A percentile compares a stretch with the other conserved stretches of the same genome.
Evolutionary conservation across 2,329 filamentous ascomycete species (phyloP).

Genomic region (Colletotrichum destructivum): DNA sequence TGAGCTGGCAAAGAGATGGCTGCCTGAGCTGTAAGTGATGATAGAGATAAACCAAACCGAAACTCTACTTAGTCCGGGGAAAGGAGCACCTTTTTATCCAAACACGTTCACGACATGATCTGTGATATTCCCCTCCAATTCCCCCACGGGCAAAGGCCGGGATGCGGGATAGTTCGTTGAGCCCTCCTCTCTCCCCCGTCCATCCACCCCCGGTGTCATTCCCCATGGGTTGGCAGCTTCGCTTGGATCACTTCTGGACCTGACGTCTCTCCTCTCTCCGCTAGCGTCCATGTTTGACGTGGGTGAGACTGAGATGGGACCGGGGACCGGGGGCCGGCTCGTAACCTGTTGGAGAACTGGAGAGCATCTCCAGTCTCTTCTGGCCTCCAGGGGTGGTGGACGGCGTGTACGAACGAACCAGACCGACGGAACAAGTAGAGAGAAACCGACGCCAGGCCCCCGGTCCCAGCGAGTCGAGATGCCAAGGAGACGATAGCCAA

Average conservation of each 20-base stretch:
- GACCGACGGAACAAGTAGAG: not conserved
- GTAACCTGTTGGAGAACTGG: not conserved
- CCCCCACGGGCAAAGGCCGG: constrained; percentile 23
- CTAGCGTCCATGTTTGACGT: constrained; percentile 10
- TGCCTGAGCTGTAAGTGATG: constrained; percentile 23
- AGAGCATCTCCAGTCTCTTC: not conserved
- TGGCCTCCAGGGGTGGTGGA: no score
- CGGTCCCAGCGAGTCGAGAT: not conserved
- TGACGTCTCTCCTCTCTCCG: not conserved
- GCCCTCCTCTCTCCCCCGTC: constrained; percentile 6
- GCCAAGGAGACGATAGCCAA: constrained; percentile 5
- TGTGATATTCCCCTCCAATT: not conserved
- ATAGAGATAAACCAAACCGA: constrained; percentile 1
- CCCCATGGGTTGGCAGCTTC: not conserved
- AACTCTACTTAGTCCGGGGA: constrained; percentile 6
- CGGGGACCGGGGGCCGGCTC: not conserved
- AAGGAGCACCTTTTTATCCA: constrained; percentile 22
- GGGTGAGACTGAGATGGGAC: not conserved
- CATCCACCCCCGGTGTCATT: constrained; percentile 28
- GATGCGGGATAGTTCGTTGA: constrained; percentile 13
- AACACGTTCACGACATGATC: constrained; percentile 3
- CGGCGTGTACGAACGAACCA: not conserved
- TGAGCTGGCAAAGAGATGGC: not conserved
- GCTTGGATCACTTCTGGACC: constrained; percentile 13
- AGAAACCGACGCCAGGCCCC: not conserved